Evolutionary conservation across 2,329 filamentous ascomycete genomes (phyloP), one percentile per base, ranked within the genome.

Genomic region (Calonectria naviculata): DNA sequence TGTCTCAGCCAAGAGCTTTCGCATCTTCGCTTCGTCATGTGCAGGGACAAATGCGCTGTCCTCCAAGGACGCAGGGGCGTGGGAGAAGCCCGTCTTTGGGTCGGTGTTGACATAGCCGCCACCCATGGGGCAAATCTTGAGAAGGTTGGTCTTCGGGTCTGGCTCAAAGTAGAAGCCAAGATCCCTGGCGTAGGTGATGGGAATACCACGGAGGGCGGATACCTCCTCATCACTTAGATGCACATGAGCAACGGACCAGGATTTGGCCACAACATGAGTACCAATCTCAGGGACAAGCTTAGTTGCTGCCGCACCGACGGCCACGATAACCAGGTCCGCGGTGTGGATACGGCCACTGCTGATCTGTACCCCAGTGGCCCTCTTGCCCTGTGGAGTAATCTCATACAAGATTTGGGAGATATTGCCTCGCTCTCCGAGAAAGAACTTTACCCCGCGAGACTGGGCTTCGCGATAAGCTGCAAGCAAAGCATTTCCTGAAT

Each of bases 121-220:
- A 5, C 70, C 67, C 34, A 72, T 67, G 29, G 67, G 67, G 24
- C 68, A 65, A 31, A 68, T 46, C 52, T 73, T 71, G 65, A 71
- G 58, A 17, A 44, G 54, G 26, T 15, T 21, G 64, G 28, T n/a
- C 46, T 26, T 38, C 47, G 10, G 47, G n/a, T 92, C 90, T 0
- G 90, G 90, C 78, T 92, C 91, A 68, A 92, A 92, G 80, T 91
- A 90, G 83, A 92, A 92, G 0, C 90, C 90, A 0, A 92, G 81
- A 71, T 92, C 90, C 2, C 90, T 86, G 1, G 88, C 87, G 63
- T 91, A 90, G 0, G 88, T 90, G 0, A 91, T 88, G 0, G 90
- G 90, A 10, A 92, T 89, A 2, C 88, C 88, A 2, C 87, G 85
- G 1, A 93, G 85, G 5, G 81, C 81, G 2, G 85, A 84, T 0